Conservation (phyloP, 1,284 basidiomycete genomes). For the Apiotrichum akiyoshidainum region DNA sequence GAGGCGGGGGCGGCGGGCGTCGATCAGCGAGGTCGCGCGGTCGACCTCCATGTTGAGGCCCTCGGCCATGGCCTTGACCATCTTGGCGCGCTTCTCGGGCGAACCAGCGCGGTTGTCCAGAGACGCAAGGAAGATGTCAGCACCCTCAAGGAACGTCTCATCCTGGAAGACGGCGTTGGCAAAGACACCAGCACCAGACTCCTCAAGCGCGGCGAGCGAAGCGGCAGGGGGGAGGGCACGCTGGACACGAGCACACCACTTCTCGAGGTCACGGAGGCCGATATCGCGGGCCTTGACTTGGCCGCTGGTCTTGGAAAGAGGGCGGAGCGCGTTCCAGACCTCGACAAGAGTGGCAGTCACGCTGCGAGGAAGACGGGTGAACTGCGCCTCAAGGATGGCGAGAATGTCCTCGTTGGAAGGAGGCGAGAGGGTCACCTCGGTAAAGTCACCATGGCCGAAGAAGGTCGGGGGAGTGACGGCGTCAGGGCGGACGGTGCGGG, state of each 20-base stretch:
- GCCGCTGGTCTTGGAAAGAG: slow-evolving; percentile 44
- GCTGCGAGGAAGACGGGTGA: slow-evolving; percentile 59
- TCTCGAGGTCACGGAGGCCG: slow-evolving; percentile 82
- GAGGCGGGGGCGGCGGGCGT: slow-evolving; percentile 64
- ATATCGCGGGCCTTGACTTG: slow-evolving; percentile 53
- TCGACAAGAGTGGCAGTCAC: slow-evolving; percentile 44
- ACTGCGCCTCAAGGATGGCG: slow-evolving; percentile 65
- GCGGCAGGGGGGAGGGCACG: slow-evolving; percentile 56
- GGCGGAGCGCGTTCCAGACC: slow-evolving; percentile 44
- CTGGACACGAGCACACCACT: slow-evolving; percentile 76
- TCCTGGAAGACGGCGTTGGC: slow-evolving; percentile 79
- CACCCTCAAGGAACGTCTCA: slow-evolving; percentile 83
- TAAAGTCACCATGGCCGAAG: slow-evolving; percentile 76
- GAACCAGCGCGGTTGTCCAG: slow-evolving; percentile 56
- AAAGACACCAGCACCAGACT: slow-evolving; percentile 55
- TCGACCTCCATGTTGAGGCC: slow-evolving; percentile 67
- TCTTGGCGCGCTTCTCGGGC: slow-evolving; percentile 31
- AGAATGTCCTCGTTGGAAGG: slow-evolving; percentile 66
- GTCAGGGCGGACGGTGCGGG: slow-evolving; percentile 61
- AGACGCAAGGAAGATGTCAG: slow-evolving; percentile 86
- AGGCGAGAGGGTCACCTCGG: slow-evolving; percentile 63
- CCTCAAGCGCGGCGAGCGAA: slow-evolving; percentile 27
- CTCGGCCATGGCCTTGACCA: slow-evolving; percentile 57
- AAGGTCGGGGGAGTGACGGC: slow-evolving; percentile 58
- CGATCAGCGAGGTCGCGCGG: slow-evolving; percentile 58